Conservation (phyloP, 179 eudicot species). For the Camellia oleifera region DNA sequence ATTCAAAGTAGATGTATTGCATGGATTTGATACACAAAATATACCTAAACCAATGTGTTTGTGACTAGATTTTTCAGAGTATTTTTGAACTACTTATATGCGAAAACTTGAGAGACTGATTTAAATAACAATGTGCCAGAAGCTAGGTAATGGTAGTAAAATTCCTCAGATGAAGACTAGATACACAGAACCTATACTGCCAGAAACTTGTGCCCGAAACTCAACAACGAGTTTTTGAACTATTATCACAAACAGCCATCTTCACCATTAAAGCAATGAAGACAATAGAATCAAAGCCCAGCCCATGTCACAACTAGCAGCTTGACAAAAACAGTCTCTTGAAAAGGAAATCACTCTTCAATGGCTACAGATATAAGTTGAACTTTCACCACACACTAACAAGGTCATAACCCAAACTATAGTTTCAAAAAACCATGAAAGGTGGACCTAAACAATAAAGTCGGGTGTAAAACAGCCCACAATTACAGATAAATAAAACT, state of each 20-base stretch:
- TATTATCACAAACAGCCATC: background rate
- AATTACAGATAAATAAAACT: background rate
- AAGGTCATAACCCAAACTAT: background rate
- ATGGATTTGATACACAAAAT: background rate
- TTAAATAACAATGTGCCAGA: background rate
- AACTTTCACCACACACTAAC: background rate
- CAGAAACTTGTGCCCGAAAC: background rate
- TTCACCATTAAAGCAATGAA: background rate
- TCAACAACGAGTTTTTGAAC: background rate
- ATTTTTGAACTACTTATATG: background rate
- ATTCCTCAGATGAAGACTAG: background rate
- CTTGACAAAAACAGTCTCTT: background rate
- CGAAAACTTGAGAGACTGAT: background rate
- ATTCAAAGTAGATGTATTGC: background rate
- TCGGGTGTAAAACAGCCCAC: background rate
- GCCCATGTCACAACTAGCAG: background rate
- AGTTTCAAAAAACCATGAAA: background rate
- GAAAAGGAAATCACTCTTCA: background rate
- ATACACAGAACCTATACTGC: background rate
- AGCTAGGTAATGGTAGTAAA: background rate
- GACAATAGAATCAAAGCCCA: conserved; percentile 3
- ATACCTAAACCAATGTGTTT: background rate
- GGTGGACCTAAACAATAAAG: background rate
- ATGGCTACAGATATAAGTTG: too few relatives aligned
- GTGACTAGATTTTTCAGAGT: background rate